A percentile compares a stretch with the other conserved stretches of the same genome.
Evolutionary conservation across 2,329 filamentous ascomycete species (phyloP).

Genomic region (Cyphellophora attinorum): DNA sequence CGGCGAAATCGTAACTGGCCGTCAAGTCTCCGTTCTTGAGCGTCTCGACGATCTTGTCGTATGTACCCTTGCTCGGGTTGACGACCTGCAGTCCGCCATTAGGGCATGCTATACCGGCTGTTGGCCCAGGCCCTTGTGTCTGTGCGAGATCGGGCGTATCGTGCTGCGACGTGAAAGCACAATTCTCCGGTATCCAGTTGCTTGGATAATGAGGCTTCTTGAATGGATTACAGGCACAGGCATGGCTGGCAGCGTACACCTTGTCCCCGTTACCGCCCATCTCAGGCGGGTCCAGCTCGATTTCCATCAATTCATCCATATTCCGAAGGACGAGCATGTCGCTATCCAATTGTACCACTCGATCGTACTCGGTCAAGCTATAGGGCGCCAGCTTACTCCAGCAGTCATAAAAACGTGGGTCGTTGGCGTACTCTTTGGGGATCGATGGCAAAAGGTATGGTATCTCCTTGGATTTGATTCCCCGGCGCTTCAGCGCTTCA

Average conservation of each 20-base stretch:
- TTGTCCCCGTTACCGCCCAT: slow-evolving; percentile 43
- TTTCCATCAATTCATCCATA: slow-evolving; percentile 89
- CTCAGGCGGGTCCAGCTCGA: slow-evolving; percentile 55
- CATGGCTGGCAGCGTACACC: slow-evolving; percentile 76
- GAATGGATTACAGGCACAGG: slow-evolving; percentile 78
- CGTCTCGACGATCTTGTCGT: slow-evolving; percentile 39
- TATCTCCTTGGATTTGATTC: slow-evolving; percentile 61
- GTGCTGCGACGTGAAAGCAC: slow-evolving; percentile 53
- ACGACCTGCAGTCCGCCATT: slow-evolving; percentile 55
- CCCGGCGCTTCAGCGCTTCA: slow-evolving; percentile 57
- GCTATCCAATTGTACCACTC: slow-evolving; percentile 75
- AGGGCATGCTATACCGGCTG: slow-evolving; percentile 45
- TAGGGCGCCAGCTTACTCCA: slow-evolving; percentile 83
- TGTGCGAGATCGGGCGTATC: slow-evolving; percentile 41
- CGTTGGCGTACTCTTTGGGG: slow-evolving; percentile 59
- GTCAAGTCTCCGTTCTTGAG: slow-evolving; percentile 26
- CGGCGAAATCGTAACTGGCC: slow-evolving; percentile 48
- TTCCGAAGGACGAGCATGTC: slow-evolving; percentile 78
- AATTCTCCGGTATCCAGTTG: slow-evolving; percentile 53
- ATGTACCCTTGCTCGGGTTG: slow-evolving; percentile 44
- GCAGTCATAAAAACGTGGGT: slow-evolving; percentile 80
- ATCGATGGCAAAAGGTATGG: slow-evolving; percentile 61
- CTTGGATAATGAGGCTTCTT: slow-evolving; percentile 68
- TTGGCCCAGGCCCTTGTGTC: slow-evolving; percentile 37
- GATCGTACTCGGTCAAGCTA: slow-evolving; percentile 63